These are phyloP conservation scores for Zasmidium citrigriseum DNA, from an alignment of 2,329 filamentous ascomycete genomes.

Conservation along the genomic window DNA sequence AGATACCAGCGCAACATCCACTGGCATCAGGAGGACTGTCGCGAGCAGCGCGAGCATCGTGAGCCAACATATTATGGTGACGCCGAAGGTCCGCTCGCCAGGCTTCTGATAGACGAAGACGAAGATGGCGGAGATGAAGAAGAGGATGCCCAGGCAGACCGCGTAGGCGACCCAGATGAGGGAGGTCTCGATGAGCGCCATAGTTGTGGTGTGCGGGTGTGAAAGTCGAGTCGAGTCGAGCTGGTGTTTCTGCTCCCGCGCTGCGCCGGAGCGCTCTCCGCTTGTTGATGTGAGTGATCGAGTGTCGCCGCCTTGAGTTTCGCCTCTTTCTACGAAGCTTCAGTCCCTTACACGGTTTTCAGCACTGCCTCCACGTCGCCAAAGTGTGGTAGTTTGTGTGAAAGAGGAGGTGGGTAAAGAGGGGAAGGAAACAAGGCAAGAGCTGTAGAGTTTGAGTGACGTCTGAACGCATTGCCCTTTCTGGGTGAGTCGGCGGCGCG, in stretches of 20 bases:
- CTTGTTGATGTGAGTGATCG: background rate
- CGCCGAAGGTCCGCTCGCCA: slow-evolving; percentile 77
- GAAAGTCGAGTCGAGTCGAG: background rate
- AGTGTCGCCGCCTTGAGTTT: too few relatives aligned
- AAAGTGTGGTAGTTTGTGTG: too few relatives aligned
- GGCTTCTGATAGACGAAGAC: slow-evolving; percentile 91
- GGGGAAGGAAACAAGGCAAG: too few relatives aligned
- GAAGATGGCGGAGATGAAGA: slow-evolving; percentile 77
- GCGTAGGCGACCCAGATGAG: slow-evolving; percentile 96
- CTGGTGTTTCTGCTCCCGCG: background rate
- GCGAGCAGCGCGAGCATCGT: slow-evolving; percentile 85
- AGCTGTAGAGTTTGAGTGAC: too few relatives aligned
- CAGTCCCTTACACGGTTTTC: too few relatives aligned
- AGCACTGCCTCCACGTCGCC: too few relatives aligned
- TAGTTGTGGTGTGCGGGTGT: slow-evolving; percentile 32
- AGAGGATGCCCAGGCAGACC: slow-evolving; percentile 73
- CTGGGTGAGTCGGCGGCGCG: too few relatives aligned
- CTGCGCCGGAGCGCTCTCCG: background rate
- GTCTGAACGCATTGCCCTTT: too few relatives aligned
- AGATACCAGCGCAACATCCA: slow-evolving; percentile 93
- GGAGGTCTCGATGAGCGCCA: slow-evolving; percentile 78
- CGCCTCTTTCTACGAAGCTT: too few relatives aligned
- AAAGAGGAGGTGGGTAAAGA: too few relatives aligned
- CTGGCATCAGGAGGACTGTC: slow-evolving; percentile 87
- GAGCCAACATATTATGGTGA: slow-evolving; percentile 82